Conservation (phyloP, 2,329 filamentous ascomycete genomes). For the Colletotrichum theobromicola region DNA sequence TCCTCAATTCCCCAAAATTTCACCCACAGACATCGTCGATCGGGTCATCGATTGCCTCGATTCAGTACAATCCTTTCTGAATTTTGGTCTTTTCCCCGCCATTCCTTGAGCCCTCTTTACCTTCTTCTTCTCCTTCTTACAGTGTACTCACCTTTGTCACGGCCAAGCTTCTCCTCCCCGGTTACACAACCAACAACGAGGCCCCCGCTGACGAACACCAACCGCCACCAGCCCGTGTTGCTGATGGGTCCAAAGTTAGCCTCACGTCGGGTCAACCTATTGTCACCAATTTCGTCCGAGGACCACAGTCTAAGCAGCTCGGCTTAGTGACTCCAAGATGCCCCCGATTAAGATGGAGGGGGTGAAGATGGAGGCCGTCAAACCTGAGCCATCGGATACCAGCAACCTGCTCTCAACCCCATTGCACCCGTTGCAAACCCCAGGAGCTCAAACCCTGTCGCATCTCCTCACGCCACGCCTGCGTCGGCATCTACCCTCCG, state of each 20-base stretch:
- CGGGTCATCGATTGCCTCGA: not conserved
- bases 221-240: not conserved
- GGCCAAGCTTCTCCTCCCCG: not conserved
- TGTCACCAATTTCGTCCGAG: not conserved
- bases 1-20: not conserved
- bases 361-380: not conserved
- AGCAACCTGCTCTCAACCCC: not conserved
- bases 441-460: not conserved
- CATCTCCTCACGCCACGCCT: not conserved
- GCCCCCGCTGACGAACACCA: not conserved
- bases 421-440: not conserved
- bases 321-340: not conserved
- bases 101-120: not conserved
- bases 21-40: not conserved
- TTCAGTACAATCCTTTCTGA: not conserved
- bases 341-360: not conserved
- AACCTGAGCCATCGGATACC: not conserved
- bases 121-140: not conserved
- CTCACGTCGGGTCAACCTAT: not conserved
- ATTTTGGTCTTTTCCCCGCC: not conserved
- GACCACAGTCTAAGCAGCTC: not conserved
- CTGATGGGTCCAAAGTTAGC: not conserved
- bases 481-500: not conserved
- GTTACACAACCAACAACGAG: not conserved
- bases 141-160: not conserved